These are phyloP conservation scores for Paradendryphiella salina DNA, from an alignment of 2,329 filamentous ascomycete genomes.

Conservation along the genomic window DNA sequence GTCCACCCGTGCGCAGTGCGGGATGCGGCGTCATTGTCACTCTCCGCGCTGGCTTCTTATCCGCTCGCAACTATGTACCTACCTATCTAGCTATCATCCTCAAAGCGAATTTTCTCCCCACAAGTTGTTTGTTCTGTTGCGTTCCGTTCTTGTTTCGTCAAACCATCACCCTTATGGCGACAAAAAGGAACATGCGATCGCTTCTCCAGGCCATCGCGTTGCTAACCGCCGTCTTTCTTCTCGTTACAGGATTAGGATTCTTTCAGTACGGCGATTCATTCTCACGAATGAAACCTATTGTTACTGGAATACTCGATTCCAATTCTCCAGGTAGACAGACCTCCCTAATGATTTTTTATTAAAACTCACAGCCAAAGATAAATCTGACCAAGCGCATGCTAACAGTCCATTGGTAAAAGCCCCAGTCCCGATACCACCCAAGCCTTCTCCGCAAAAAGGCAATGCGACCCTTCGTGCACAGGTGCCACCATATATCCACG, in stretches of 20 bases:
- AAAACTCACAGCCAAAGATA: not conserved
- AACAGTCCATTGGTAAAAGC: not conserved
- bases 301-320: constrained; percentile 2
- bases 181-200: constrained; percentile 15
- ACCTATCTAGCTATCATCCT: not conserved
- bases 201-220: constrained; percentile 18
- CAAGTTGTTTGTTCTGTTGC: not conserved
- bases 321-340: constrained; percentile 2
- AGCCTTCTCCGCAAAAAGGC: constrained; percentile 8
- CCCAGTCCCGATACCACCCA: not conserved
- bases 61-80: not conserved
- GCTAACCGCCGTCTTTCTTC: constrained; percentile 14
- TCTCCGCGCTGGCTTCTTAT: not conserved
- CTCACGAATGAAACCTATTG: constrained; percentile 5
- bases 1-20: not conserved
- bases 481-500: constrained; percentile 19
- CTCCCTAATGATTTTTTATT: not conserved
- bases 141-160: not conserved
- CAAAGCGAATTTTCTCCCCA: too few relatives aligned
- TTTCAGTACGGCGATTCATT: constrained; percentile 13
- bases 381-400: not conserved
- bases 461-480: constrained; percentile 20
- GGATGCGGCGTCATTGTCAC: not conserved
- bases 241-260: constrained; percentile 15
- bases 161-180: constrained; percentile 10